Evolutionary conservation across 2,329 filamentous ascomycete species (phyloP), one percentile per base, ranked within the genome.

Genomic region (Endothia cerciana): DNA sequence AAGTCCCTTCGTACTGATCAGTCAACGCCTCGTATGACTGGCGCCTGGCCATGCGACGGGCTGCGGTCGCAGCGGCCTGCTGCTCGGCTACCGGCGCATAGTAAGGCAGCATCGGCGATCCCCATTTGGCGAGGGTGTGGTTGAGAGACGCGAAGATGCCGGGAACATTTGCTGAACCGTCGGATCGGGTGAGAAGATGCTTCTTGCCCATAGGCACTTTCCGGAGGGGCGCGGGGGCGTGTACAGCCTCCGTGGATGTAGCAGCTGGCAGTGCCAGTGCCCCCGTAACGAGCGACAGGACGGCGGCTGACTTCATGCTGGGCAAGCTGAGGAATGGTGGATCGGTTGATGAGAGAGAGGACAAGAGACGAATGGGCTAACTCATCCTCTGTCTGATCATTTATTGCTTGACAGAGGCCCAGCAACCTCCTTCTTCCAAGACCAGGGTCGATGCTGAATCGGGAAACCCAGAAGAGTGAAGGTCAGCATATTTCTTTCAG

Each of bases 181-280:
- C 47, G 7, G 62, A 17, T 4, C 62, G 45, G 30, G 62, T 64
- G n/a, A 64, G 6, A 10, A 60, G 10, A 36, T 64, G 56, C 45
- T 64, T 64, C 62, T 60, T 64, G 30, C 38, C 56, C 62, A 64
- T 43, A 3, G 55, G 28, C 3, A 56, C 62, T 33, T 64, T 64
- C 15, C 53, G 60, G n/a, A 25, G 19, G 38, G 55, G 8, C 6
- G 62, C 4, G n/a, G 22, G 7, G 1, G 36, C n/a, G n/a, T n/a
- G n/a, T n/a, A n/a, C 4, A 8, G 56, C 62, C 36, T 59, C 11
- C 5, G 36, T n/a, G 10, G 45, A 22, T 2, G 36, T 22, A 11
- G 62, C 13, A 22, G 62, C 56, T 55, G 62, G 62, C 62, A 64
- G 25, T 15, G 62, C 62, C 62, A 64, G 62, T 17, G 45, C 62